Evolutionary conservation across 2,329 filamentous ascomycete genomes (phyloP).

Genomic region (Aspergillus sclerotialis): DNA sequence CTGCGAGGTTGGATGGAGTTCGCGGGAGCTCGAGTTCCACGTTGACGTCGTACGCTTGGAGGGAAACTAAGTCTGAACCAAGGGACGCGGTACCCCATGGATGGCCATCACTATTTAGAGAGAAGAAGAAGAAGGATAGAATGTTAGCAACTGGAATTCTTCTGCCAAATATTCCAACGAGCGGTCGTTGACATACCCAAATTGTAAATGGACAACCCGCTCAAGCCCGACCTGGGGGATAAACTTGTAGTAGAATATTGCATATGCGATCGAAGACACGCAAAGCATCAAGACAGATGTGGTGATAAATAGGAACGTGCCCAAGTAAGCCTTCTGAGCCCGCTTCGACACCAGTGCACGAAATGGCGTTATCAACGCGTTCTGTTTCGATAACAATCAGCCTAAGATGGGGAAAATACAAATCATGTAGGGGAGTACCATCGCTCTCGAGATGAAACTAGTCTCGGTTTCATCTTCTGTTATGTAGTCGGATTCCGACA

Average conservation of each 20-base stretch:
- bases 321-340: constrained; percentile 59
- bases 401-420: constrained; percentile 1
- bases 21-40: constrained; percentile 70
- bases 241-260: constrained; percentile 61
- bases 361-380: constrained; percentile 47
- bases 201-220: constrained; percentile 60
- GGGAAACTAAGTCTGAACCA: constrained; percentile 52
- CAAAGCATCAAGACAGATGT: constrained; percentile 51
- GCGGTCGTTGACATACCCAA: constrained; percentile 41
- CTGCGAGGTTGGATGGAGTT: constrained; percentile 65
- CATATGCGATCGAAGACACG: constrained; percentile 55
- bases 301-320: constrained; percentile 47
- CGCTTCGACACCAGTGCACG: constrained; percentile 52
- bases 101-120: constrained; percentile 29
- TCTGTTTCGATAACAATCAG: constrained; percentile 35
- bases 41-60: constrained; percentile 78
- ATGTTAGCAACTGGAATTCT: background rate
- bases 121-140: too few relatives aligned
- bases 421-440: constrained; percentile 8
- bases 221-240: constrained; percentile 59
- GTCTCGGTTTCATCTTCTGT: constrained; percentile 6
- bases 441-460: constrained; percentile 5
- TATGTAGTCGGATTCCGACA: constrained; percentile 10
- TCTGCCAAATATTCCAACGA: constrained; percentile 1
- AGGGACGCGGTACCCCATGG: constrained; percentile 50